Percentiles rank a stretch among this genome's conserved stretches.
Evolutionary conservation across 2,329 filamentous ascomycete genomes (phyloP).

Genomic region (Elsinoe perseae): DNA sequence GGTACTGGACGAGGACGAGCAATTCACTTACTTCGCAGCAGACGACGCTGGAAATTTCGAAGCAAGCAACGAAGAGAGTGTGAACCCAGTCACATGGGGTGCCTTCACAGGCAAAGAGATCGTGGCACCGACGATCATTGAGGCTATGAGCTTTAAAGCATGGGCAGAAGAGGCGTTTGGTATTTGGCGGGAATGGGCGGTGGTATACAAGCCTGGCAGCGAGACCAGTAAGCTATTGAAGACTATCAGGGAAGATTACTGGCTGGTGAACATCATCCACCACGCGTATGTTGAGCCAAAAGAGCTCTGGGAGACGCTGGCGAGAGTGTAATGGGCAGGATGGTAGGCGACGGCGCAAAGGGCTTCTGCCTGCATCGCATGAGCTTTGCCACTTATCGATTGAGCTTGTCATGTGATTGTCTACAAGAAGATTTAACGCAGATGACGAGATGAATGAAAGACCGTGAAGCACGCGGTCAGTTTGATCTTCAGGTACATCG

Average conservation of each 20-base stretch:
- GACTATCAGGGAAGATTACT: conserved; percentile 59
- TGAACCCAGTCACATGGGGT: conserved; percentile 96
- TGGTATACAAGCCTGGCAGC: conserved; percentile 71
- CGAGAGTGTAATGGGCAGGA: conserved; percentile 23
- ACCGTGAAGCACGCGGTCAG: no score
- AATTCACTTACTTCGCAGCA: conserved; percentile 79
- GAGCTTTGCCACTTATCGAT: no score
- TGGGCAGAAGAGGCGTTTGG: conserved; percentile 95
- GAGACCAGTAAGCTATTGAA: conserved; percentile 65
- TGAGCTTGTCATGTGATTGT: no score
- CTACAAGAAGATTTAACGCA: no score
- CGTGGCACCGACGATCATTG: conserved; percentile 91
- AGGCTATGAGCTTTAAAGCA: conserved; percentile 84
- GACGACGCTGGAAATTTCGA: conserved; percentile 72
- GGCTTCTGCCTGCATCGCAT: no score
- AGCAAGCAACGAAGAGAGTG: conserved; percentile 56
- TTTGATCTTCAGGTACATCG: no score
- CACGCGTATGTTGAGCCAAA: conserved; percentile 66
- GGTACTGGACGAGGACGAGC: conserved; percentile 57
- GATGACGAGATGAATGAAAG: no score
- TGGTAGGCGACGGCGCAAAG: no score
- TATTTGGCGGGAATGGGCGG: conserved; percentile 90
- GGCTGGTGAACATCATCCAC: conserved; percentile 87
- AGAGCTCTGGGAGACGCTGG: conserved; percentile 63
- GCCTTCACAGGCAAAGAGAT: conserved; percentile 95